Evolutionary conservation across 768 basidiomycete species (phyloP), one percentile per base, ranked within the genome.

Genomic region (Mycena rebaudengoi): DNA sequence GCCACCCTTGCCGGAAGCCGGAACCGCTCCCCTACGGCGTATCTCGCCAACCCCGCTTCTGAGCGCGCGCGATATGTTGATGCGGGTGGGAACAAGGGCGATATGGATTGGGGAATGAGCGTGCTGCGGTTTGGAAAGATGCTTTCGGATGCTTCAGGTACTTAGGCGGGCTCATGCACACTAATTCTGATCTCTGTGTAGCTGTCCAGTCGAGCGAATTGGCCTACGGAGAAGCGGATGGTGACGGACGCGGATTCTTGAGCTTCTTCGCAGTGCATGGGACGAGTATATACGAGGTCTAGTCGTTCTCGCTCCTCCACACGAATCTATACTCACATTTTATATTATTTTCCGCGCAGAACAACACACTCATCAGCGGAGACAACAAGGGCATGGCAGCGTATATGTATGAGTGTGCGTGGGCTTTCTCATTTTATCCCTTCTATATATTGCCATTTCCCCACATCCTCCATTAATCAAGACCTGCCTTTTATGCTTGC

Each of bases 381-480:
- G 92, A 94, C 75, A 94, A 94, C 78, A 94, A 94, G 73, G 92
- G 92, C 37, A 93, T 94, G 90, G 91, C 92, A 4, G 91, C 91
- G 14, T 89, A 85, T 74, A 71, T 94, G 20, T 94, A 91, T 61
- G 92, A 94, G 80, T 78, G 89, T 89, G 56, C 46, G 83, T 59
- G 1, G 52, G 41, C 13, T 40, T 13, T 20, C 3, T 43, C 2
- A 4, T n/a, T 26, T 58, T 54, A n/a, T n/a, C n/a, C n/a, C n/a
- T n/a, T n/a, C n/a, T n/a, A n/a, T n/a, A n/a, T n/a, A n/a, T n/a
- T n/a, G n/a, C n/a, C n/a, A n/a, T n/a, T n/a, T n/a, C n/a, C n/a
- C n/a, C n/a, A n/a, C n/a, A n/a, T n/a, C n/a, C n/a, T n/a, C n/a
- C n/a, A n/a, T n/a, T n/a, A n/a, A n/a, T n/a, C n/a, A n/a, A n/a